These are phyloP conservation scores for Candida stauntonica DNA, from an alignment of 805 yeast species.

Conservation along the genomic window DNA sequence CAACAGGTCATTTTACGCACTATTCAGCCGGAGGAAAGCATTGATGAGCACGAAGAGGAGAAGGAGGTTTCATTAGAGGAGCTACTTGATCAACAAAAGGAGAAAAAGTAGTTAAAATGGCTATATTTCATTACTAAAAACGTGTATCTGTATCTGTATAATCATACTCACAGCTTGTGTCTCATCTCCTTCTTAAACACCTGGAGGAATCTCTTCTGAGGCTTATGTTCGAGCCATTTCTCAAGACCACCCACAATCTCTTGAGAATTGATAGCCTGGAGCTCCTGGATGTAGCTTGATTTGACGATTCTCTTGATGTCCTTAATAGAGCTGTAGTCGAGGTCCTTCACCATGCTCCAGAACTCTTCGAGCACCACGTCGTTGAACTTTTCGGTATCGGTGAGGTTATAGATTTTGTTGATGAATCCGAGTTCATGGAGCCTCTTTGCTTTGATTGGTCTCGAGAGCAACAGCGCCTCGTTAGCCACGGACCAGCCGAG, in stretches of 20 bases:
- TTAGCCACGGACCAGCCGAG: constrained; percentile 69
- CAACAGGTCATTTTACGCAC: constrained; percentile 33
- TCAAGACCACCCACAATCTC: constrained; percentile 68
- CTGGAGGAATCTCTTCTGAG: constrained; percentile 61
- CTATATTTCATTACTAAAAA: too few relatives aligned
- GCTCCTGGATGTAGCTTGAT: constrained; percentile 26
- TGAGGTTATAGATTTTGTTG: constrained; percentile 48
- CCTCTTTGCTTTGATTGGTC: constrained; percentile 58
- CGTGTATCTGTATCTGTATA: not conserved
- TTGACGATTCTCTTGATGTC: constrained; percentile 40
- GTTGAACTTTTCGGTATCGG: constrained; percentile 45
- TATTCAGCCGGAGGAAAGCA: constrained; percentile 25
- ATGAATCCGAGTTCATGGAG: constrained; percentile 56
- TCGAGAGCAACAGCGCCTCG: constrained; percentile 67
- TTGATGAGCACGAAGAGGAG: constrained; percentile 30
- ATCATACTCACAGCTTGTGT: constrained; percentile 50
- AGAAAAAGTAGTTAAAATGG: constrained; percentile 3
- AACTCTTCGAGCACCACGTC: constrained; percentile 37
- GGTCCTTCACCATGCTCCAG: constrained; percentile 29
- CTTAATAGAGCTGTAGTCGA: constrained; percentile 39
- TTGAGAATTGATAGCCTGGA: constrained; percentile 50
- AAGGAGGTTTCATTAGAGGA: constrained; percentile 3
- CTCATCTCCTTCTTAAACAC: constrained; percentile 50
- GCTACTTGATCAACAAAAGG: constrained; percentile 4
- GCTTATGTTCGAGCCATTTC: constrained; percentile 68